Evolutionary conservation across 805 yeast genomes (phyloP).

Genomic region (Suhomyces xylopsoci): DNA sequence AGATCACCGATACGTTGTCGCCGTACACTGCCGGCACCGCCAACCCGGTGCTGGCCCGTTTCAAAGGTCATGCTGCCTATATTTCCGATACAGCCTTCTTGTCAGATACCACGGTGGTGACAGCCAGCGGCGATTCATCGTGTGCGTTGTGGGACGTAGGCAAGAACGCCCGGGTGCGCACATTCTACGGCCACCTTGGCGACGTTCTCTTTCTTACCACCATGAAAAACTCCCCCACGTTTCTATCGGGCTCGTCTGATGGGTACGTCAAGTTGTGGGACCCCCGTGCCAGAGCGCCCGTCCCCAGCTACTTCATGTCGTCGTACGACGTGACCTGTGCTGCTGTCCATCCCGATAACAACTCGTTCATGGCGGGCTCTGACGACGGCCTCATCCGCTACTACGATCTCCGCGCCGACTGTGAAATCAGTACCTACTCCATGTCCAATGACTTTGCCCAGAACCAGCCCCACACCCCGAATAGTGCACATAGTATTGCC

Average conservation of each 20-base stretch:
- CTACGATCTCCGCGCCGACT: slow-evolving; percentile 75
- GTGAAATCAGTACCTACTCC: slow-evolving; percentile 55
- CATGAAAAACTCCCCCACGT: slow-evolving; percentile 26
- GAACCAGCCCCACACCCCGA: background rate
- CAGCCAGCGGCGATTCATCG: slow-evolving; percentile 82
- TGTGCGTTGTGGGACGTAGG: slow-evolving; percentile 76
- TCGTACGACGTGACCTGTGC: slow-evolving; percentile 61
- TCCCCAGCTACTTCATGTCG: slow-evolving; percentile 52
- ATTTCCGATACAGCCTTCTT: slow-evolving; percentile 71
- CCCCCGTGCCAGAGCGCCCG: slow-evolving; percentile 36
- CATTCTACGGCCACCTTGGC: slow-evolving; percentile 65
- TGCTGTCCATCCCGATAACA: slow-evolving; percentile 65
- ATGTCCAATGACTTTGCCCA: slow-evolving; percentile 14
- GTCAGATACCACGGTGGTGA: slow-evolving; percentile 47
- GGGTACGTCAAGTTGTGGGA: slow-evolving; percentile 49
- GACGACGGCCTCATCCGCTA: slow-evolving; percentile 73
- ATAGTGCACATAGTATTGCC: background rate
- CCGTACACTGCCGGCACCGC: background rate
- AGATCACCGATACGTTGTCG: background rate
- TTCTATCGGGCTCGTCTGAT: slow-evolving; percentile 67
- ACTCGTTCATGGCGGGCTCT: slow-evolving; percentile 68
- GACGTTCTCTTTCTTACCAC: slow-evolving; percentile 56
- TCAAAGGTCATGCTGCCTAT: slow-evolving; percentile 82
- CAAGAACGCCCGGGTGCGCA: slow-evolving; percentile 51
- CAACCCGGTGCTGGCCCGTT: slow-evolving; percentile 36